phyloP scores from a whole-genome alignment of 2,329 filamentous ascomycete genomes.

The Talaromyces sp. region DNA sequence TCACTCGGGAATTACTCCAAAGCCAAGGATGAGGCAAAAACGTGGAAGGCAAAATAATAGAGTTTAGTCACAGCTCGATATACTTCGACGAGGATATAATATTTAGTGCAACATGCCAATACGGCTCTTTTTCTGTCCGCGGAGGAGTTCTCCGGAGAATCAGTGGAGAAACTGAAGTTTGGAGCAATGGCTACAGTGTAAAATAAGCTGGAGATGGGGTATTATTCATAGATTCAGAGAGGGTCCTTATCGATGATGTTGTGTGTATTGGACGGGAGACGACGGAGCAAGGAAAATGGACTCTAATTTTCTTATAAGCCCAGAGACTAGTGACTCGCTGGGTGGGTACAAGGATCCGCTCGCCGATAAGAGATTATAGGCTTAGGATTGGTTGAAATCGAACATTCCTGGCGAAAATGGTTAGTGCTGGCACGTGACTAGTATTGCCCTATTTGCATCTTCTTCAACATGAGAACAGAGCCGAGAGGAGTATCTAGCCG shows the following conservation, averaged over 20 bases:
- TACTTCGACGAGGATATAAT: background rate
- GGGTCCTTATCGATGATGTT: background rate
- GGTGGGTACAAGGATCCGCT: background rate
- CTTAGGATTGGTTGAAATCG: background rate
- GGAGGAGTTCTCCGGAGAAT: constrained; percentile 17
- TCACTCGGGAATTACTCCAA: background rate
- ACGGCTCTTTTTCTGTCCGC: constrained; percentile 3
- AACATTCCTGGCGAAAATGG: background rate
- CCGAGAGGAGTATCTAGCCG: background rate
- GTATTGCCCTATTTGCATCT: background rate
- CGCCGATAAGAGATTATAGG: background rate
- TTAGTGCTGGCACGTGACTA: constrained; percentile 1
- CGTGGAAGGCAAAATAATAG: background rate
- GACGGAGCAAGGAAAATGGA: background rate
- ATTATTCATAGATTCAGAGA: background rate
- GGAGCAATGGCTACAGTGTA: background rate
- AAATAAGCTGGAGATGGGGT: background rate
- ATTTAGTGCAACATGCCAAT: background rate
- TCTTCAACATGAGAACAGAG: background rate
- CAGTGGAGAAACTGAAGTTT: background rate
- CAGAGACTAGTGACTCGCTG: background rate
- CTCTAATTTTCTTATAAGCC: background rate
- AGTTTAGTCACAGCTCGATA: background rate
- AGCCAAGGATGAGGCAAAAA: background rate
- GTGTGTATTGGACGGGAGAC: background rate